These are phyloP conservation scores for Aspergillus sp. DNA, from an alignment of 2,329 filamentous ascomycete genomes.

Conservation along the genomic window DNA sequence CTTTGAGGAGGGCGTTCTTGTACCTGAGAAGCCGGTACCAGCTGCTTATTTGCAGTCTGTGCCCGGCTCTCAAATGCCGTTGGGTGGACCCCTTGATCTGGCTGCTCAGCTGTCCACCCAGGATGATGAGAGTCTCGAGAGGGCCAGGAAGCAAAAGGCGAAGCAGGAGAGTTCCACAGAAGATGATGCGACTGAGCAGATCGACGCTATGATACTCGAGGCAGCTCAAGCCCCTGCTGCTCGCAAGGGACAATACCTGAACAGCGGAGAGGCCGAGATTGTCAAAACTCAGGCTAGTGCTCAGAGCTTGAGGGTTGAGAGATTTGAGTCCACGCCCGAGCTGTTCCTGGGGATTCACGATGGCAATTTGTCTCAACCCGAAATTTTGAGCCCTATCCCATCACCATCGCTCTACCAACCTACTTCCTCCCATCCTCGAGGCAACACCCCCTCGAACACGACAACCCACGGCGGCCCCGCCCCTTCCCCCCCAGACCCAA, in stretches of 20 bases:
- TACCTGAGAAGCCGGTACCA: not conserved
- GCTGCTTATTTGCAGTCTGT: conserved; percentile 9
- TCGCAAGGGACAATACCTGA: conserved; percentile 10
- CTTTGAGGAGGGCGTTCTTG: conserved; percentile 10
- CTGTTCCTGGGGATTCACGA: not conserved
- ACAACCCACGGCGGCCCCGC: conserved; percentile 17
- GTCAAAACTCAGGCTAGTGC: conserved; percentile 6
- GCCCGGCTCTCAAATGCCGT: conserved; percentile 5
- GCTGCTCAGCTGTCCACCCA: not conserved
- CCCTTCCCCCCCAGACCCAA: conserved; percentile 17
- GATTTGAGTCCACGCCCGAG: not conserved
- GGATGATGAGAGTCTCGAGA: not conserved
- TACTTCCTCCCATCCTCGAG: not conserved
- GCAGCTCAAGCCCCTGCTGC: not conserved
- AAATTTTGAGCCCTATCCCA: not conserved
- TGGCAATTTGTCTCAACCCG: too few relatives aligned
- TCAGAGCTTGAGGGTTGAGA: conserved; percentile 9
- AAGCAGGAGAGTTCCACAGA: not conserved
- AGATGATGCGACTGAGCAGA: not conserved
- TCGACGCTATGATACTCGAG: not conserved
- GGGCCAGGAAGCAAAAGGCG: too few relatives aligned
- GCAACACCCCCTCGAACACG: not conserved
- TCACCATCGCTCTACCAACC: not conserved
- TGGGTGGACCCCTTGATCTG: conserved; percentile 2
- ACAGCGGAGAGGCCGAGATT: conserved; percentile 9